A percentile compares a stretch with the other conserved stretches of the same genome.
These are phyloP conservation scores for Malus orientalis DNA, from an alignment of 306 rosid genomes.

Conservation along the genomic window DNA sequence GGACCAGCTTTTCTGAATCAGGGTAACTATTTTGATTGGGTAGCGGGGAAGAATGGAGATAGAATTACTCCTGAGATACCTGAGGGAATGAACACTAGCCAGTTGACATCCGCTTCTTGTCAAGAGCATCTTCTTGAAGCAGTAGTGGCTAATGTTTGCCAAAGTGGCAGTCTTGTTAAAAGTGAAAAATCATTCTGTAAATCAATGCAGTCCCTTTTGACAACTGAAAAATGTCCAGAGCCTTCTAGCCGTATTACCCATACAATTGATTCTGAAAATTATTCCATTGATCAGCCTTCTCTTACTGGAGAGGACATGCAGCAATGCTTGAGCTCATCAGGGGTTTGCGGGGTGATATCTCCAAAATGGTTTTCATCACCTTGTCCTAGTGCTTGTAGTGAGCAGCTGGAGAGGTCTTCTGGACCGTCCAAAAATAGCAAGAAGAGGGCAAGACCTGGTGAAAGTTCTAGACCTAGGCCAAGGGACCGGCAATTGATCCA, in stretches of 20 bases:
- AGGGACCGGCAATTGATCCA: slow-evolving; percentile 98
- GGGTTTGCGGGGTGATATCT: slow-evolving; percentile 51
- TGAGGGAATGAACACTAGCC: slow-evolving; percentile 46
- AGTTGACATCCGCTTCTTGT: slow-evolving; percentile 52
- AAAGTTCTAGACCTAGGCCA: slow-evolving; percentile 89
- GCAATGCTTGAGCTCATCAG: slow-evolving; percentile 68
- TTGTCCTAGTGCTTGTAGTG: slow-evolving; percentile 63
- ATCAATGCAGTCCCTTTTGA: slow-evolving; percentile 59
- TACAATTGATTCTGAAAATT: slow-evolving; percentile 50
- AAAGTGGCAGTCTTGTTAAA: slow-evolving; percentile 43
- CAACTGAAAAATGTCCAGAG: slow-evolving; percentile 51
- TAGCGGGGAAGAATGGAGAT: slow-evolving; percentile 35
- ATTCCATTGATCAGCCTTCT: slow-evolving; percentile 52
- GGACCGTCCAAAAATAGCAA: slow-evolving; percentile 71
- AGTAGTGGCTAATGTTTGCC: slow-evolving; percentile 62
- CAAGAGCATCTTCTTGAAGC: slow-evolving; percentile 91
- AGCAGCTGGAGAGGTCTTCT: slow-evolving; percentile 65
- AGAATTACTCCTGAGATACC: slow-evolving; percentile 38
- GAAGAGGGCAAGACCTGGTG: slow-evolving; percentile 89
- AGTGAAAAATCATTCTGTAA: slow-evolving; percentile 50
- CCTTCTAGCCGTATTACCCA: slow-evolving; percentile 45
- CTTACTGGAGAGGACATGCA: slow-evolving; percentile 49
- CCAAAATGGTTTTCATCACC: slow-evolving; percentile 72
- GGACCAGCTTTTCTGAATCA: slow-evolving; percentile 70
- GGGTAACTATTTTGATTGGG: slow-evolving; percentile 39